Percentiles rank a stretch among this genome's conserved stretches.
Conservation (phyloP, 2,329 filamentous ascomycete genomes). For the Bisporella sp. region DNA sequence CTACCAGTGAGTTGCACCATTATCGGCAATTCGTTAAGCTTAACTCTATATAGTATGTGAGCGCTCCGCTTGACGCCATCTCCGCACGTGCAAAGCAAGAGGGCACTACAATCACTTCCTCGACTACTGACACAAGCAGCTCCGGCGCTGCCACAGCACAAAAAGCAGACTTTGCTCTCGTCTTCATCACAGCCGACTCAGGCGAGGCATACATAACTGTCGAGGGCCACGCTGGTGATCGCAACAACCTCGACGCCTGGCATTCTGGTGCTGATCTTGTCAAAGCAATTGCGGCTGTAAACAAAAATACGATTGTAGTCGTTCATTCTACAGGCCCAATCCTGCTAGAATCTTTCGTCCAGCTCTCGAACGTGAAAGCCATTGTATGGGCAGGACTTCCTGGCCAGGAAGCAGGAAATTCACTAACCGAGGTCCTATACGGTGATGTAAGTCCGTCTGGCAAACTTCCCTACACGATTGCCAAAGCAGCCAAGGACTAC, state of each 20-base stretch:
- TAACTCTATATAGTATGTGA: neutral
- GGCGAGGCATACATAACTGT: slow-evolving; percentile 48
- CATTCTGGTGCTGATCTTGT: slow-evolving; percentile 9
- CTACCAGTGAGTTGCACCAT: neutral
- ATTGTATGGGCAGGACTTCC: slow-evolving; percentile 75
- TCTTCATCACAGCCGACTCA: slow-evolving; percentile 59
- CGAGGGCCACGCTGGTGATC: slow-evolving; percentile 37
- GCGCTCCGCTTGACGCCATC: neutral
- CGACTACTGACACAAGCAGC: neutral
- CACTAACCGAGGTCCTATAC: slow-evolving; percentile 72
- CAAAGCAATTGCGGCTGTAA: slow-evolving; percentile 42
- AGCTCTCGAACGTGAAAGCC: slow-evolving; percentile 71
- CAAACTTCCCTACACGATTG: slow-evolving; percentile 73
- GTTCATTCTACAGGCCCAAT: slow-evolving; percentile 62
- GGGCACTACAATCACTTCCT: neutral
- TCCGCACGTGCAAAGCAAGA: neutral
- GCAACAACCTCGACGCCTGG: slow-evolving; percentile 45
- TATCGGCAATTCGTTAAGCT: neutral
- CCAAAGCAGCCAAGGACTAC: slow-evolving; percentile 40
- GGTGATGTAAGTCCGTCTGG: slow-evolving; percentile 70
- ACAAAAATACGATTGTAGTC: slow-evolving; percentile 56
- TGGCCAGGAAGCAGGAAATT: slow-evolving; percentile 74
- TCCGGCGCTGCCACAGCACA: neutral
- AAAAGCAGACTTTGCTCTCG: slow-evolving; percentile 28
- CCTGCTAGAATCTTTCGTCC: slow-evolving; percentile 65